Conservation (phyloP, 192 early-diverging fungal species). For the Haplosporangium gracile region DNA sequence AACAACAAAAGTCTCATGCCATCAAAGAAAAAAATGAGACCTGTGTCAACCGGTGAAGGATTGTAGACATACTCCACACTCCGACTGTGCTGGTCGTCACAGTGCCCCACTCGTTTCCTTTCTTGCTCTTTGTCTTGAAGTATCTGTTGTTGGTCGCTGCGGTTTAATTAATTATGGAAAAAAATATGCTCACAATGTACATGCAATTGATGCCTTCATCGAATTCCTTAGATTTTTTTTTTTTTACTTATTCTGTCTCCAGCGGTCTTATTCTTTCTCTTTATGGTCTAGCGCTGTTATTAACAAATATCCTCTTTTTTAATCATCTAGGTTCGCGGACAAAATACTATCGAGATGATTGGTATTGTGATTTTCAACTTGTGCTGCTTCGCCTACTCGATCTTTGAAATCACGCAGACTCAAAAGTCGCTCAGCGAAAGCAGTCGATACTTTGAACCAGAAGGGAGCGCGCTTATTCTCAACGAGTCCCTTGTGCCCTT, state of each 20-base stretch:
- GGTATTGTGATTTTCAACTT: conserved; percentile 76
- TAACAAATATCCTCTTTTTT: not conserved
- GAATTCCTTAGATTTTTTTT: not conserved
- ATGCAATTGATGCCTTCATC: not conserved
- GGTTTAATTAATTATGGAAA: too few relatives aligned
- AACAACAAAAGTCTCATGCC: not conserved
- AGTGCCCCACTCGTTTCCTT: not conserved
- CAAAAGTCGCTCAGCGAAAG: conserved; percentile 19
- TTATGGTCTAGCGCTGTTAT: not conserved
- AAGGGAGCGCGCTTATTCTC: not conserved
- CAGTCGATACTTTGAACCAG: conserved; percentile 4
- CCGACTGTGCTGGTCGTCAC: not conserved
- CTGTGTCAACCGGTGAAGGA: not conserved
- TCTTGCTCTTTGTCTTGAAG: too few relatives aligned
- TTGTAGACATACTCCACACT: not conserved
- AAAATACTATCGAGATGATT: conserved; percentile 84
- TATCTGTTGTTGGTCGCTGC: too few relatives aligned
- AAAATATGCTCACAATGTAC: not conserved
- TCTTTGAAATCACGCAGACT: conserved; percentile 77
- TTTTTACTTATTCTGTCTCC: not conserved
- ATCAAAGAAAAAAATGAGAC: not conserved
- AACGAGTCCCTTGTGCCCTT: conserved; percentile 8
- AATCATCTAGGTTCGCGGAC: conserved; percentile 66
- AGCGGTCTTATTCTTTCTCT: not conserved
- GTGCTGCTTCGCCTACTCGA: conserved; percentile 72